phyloP scores from a whole-genome alignment of 768 basidiomycete species.

The Tricholoma flavovirens region DNA sequence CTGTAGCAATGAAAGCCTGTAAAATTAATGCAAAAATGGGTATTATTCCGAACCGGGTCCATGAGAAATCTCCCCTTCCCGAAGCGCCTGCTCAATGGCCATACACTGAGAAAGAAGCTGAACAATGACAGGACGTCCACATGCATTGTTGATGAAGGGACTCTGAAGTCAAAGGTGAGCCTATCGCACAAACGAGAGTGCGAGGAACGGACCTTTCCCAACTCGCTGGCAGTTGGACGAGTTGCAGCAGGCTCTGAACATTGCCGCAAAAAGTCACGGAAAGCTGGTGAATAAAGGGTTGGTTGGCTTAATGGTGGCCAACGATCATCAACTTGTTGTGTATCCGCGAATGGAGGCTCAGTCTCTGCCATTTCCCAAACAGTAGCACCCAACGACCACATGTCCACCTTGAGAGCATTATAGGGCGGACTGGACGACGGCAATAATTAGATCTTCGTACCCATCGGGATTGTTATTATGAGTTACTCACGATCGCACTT shows the following conservation, averaged over 20 bases:
- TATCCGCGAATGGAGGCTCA: slow-evolving; percentile 64
- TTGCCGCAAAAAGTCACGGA: slow-evolving; percentile 65
- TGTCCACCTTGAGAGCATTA: slow-evolving; percentile 67
- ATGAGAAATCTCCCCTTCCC: slow-evolving; percentile 20
- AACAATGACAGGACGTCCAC: slow-evolving; percentile 61
- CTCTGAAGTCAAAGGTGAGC: slow-evolving; percentile 32
- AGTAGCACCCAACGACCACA: slow-evolving; percentile 80
- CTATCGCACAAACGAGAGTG: background rate
- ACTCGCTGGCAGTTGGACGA: slow-evolving; percentile 51
- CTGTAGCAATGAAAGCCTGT: slow-evolving; percentile 13
- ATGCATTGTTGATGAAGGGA: slow-evolving; percentile 61
- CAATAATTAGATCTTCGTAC: slow-evolving; percentile 6
- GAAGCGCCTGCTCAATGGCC: slow-evolving; percentile 50
- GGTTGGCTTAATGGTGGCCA: slow-evolving; percentile 62
- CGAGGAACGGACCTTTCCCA: slow-evolving; percentile 48
- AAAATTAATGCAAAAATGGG: slow-evolving; percentile 15
- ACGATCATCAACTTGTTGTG: slow-evolving; percentile 49
- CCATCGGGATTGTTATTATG: background rate
- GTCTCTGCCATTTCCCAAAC: slow-evolving; percentile 79
- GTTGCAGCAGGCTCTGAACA: slow-evolving; percentile 57
- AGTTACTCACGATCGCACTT: slow-evolving; percentile 58
- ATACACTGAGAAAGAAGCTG: slow-evolving; percentile 64
- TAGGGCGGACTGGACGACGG: slow-evolving; percentile 50
- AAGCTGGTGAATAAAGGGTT: slow-evolving; percentile 56
- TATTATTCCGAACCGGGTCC: slow-evolving; percentile 15